phyloP scores from a whole-genome alignment of 2,329 filamentous ascomycete genomes.

The Aureobasidium vineae region DNA sequence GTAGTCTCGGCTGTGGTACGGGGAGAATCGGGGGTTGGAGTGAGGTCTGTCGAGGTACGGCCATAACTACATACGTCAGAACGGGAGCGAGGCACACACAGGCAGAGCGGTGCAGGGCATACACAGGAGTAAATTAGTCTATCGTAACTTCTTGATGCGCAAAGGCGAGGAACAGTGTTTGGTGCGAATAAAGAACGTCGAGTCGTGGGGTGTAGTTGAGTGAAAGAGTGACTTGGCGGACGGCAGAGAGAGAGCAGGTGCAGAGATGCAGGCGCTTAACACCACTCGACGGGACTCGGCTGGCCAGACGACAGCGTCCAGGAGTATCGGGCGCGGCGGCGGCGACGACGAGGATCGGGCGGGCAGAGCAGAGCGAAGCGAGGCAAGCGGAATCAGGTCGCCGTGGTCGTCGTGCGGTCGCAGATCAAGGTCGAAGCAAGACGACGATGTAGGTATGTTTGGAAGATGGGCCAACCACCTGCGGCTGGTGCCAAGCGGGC shows the following conservation, averaged over 20 bases:
- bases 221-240: conserved; percentile 24
- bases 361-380: conserved; percentile 3
- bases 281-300: conserved; percentile 10
- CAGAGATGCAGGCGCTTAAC: conserved; percentile 25
- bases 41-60: conserved; percentile 20
- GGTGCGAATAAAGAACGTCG: conserved; percentile 22
- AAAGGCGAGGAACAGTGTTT: background rate
- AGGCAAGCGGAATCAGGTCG: conserved; percentile 11
- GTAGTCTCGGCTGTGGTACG: conserved; percentile 14
- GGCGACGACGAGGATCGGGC: background rate
- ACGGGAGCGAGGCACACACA: background rate
- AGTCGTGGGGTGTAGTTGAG: conserved; percentile 6
- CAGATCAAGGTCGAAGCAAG: conserved; percentile 22
- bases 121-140: conserved; percentile 24
- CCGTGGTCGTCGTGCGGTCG: conserved; percentile 22
- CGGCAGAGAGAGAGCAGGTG: conserved; percentile 8
- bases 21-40: conserved; percentile 14
- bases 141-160: conserved; percentile 15
- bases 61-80: conserved; percentile 26
- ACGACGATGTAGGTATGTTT: conserved; percentile 6
- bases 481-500: conserved; percentile 14
- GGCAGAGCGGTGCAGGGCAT: background rate
- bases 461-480: conserved; percentile 3
- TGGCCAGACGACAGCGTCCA: background rate
- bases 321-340: background rate